Base-by-base conservation (phyloP, 1,284 basidiomycete genomes). In the Xerocomus minutiporus region DNA sequence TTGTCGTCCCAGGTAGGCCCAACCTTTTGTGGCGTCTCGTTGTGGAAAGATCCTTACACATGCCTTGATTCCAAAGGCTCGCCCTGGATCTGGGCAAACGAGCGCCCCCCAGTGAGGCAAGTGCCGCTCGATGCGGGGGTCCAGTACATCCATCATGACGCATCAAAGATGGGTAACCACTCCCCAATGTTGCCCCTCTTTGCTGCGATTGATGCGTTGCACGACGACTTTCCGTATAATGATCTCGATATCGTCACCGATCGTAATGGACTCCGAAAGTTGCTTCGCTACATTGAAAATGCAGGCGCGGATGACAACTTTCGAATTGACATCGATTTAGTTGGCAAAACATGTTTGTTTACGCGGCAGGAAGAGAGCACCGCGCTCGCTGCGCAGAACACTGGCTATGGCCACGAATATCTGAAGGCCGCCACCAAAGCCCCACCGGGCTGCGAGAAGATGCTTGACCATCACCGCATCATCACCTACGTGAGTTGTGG, bases 271-370 rank as follows among this genome's bases (percentile, higher is more conserved):
- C 53, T 73, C 3, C 69, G 72, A 28, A 74, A 73, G 49, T 53
- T 75, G 40, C 42, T 75, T 17, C 64, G 71, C 4, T 65, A 61
- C 60, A 54, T 67, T 9, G 57, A 61, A 12, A 47, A 55, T n/a
- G 34, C 15, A 8, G 13, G 9, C 2, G 34, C n/a, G 1, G 52
- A 57, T 5, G 59, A 58, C 5, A 49, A 63, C 38, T 74, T 73
- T 48, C 64, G 73, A 12, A 74, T 75, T 47, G 73, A 73, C n/a
- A 8, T 71, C 2, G 70, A 71, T 34, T 23, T 67, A 35, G 60
- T 42, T 0, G 68, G 69, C 0, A 61, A 58, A 36, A 72, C 71
- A 8, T 64, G 66, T 23, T 29, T 72, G 41, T 63, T 73, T 44
- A 68, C 65, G 13, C 51, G 71, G 15, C 56, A 54, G 17, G 69